A percentile compares a stretch with the other conserved stretches of the same genome.
Evolutionary conservation across 2,329 filamentous ascomycete genomes (phyloP).

Genomic region (Beauveria scarabaeidicola): DNA sequence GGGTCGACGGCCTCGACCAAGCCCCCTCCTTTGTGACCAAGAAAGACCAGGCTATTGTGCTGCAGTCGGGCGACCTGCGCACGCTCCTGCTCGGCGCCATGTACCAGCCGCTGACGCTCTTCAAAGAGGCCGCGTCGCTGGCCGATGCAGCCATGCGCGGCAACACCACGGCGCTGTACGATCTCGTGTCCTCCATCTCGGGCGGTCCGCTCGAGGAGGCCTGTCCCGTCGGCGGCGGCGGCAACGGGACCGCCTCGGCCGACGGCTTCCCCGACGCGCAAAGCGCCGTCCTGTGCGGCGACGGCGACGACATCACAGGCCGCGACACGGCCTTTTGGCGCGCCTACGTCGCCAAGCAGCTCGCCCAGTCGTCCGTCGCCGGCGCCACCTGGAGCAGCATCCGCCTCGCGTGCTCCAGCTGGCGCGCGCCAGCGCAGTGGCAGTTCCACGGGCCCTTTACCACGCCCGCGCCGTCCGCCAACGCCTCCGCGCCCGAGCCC

Average conservation of each 20-base stretch:
- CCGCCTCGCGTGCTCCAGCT: conserved; percentile 31
- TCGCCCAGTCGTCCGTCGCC: conserved; percentile 21
- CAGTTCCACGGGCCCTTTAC: conserved; percentile 30
- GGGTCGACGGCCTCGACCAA: conserved; percentile 22
- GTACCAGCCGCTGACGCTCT: conserved; percentile 16
- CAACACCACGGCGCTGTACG: neutral
- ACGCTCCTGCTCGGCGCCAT: conserved; percentile 19
- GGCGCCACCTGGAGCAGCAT: conserved; percentile 27
- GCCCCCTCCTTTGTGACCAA: conserved; percentile 19
- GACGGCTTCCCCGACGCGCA: conserved; percentile 15
- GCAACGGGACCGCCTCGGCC: neutral
- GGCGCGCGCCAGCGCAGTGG: conserved; percentile 30
- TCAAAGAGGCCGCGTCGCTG: conserved; percentile 15
- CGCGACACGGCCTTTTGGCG: conserved; percentile 19
- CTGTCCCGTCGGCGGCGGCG: conserved; percentile 11
- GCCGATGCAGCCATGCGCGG: conserved; percentile 16
- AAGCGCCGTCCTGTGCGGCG: conserved; percentile 26
- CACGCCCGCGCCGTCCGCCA: conserved; percentile 15
- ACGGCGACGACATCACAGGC: conserved; percentile 22
- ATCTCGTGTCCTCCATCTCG: neutral
- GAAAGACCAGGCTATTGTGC: conserved; percentile 15
- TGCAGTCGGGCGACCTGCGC: conserved; percentile 26
- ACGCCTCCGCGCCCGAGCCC: conserved; percentile 15
- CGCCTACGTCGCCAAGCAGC: conserved; percentile 22
- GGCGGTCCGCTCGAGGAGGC: neutral